Evolutionary conservation across 2,329 filamentous ascomycete species (phyloP).

Genomic region (Chrysosporium keratinophilum): DNA sequence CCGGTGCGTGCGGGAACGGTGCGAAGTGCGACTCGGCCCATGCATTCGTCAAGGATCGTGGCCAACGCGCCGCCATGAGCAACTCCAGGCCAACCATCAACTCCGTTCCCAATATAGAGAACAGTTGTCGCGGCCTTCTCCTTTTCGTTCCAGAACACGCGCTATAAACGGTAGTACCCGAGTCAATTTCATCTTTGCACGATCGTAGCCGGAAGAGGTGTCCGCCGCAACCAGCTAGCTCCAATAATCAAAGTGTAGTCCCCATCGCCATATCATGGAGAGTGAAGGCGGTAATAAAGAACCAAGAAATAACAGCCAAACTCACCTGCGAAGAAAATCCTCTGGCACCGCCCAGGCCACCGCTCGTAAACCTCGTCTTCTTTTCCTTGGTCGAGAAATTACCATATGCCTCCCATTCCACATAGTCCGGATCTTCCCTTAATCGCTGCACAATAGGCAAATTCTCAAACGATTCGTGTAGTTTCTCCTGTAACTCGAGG

Average conservation of each 20-base stretch:
- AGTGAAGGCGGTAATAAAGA: neutral
- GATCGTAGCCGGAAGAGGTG: neutral
- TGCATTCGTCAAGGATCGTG: conserved; percentile 58
- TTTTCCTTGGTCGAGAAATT: conserved; percentile 30
- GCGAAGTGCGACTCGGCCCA: conserved; percentile 52
- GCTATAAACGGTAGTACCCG: conserved; percentile 33
- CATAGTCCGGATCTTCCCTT: conserved; percentile 31
- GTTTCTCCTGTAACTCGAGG: conserved; percentile 20
- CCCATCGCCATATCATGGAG: too few species aligned
- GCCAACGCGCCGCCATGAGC: conserved; percentile 62
- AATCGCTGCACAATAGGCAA: conserved; percentile 31
- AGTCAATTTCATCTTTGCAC: neutral
- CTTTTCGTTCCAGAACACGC: conserved; percentile 52
- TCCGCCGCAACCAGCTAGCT: neutral
- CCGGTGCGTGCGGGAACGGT: conserved; percentile 42
- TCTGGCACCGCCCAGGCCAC: conserved; percentile 32
- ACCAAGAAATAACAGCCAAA: conserved; percentile 3
- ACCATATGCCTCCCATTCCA: conserved; percentile 32
- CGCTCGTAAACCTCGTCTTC: conserved; percentile 29
- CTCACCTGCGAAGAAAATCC: conserved; percentile 35
- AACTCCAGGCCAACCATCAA: conserved; percentile 60
- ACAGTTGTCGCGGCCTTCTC: conserved; percentile 52
- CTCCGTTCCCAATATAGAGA: conserved; percentile 56
- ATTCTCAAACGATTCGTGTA: conserved; percentile 26
- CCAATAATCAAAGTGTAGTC: too few species aligned